phyloP scores from a whole-genome alignment of 768 basidiomycete species.

The Roridomyces roridus region DNA sequence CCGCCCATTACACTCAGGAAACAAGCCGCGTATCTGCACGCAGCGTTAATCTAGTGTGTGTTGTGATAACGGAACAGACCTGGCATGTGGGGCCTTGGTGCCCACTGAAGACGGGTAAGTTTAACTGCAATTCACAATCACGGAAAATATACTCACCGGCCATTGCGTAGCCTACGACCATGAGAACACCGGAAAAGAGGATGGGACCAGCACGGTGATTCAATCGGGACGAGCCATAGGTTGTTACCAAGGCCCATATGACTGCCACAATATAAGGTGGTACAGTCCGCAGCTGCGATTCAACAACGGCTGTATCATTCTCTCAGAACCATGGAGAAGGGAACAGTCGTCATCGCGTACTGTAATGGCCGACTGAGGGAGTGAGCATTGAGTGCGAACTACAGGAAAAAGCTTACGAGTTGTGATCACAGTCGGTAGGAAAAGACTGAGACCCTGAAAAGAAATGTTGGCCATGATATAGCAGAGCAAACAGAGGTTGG shows the following conservation, averaged over 20 bases:
- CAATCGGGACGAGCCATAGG: conserved; percentile 44
- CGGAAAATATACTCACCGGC: conserved; percentile 33
- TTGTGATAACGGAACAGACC: no score
- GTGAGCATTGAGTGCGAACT: background rate
- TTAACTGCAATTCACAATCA: background rate
- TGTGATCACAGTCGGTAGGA: conserved; percentile 53
- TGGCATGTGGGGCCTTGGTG: conserved; percentile 47
- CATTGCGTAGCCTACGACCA: conserved; percentile 51
- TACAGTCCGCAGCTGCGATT: conserved; percentile 56
- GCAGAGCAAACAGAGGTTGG: conserved; percentile 34
- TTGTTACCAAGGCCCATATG: conserved; percentile 43
- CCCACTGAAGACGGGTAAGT: conserved; percentile 11
- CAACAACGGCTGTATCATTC: conserved; percentile 40
- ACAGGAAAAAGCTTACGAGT: conserved; percentile 39
- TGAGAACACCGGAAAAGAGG: conserved; percentile 40
- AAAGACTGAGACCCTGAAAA: conserved; percentile 50
- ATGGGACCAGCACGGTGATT: conserved; percentile 43
- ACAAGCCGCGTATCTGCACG: conserved; percentile 55
- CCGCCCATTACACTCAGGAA: conserved; percentile 50
- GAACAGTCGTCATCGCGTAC: conserved; percentile 25
- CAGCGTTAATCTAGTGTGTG: no score
- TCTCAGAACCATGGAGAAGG: conserved; percentile 1
- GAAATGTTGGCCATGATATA: conserved; percentile 47
- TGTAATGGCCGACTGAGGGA: conserved; percentile 41
- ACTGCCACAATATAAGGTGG: conserved; percentile 51